Conservation (phyloP, 2,329 filamentous ascomycete genomes). For the Colletotrichum sp. region DNA sequence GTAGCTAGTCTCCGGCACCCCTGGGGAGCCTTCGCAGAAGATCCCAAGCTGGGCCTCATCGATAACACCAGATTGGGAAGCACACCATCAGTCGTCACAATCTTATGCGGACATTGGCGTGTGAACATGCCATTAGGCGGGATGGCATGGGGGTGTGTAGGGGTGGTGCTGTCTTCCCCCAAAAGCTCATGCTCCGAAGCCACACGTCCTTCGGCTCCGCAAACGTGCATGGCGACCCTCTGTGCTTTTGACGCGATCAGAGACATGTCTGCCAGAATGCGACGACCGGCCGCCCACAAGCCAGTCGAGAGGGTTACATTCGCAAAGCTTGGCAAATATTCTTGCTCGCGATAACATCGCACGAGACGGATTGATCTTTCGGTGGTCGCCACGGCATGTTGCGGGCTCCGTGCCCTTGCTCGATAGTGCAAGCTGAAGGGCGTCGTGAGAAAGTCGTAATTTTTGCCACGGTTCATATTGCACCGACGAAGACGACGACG, state of each 20-base stretch:
- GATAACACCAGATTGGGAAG: slow-evolving; percentile 3
- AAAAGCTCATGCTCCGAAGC: slow-evolving; percentile 17
- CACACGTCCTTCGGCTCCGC: slow-evolving; percentile 6
- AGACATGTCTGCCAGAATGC: not conserved
- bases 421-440: not conserved
- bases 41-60: not conserved
- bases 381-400: not conserved
- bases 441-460: not conserved
- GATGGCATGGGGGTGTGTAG: not conserved
- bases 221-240: not conserved
- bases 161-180: not conserved
- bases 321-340: slow-evolving; percentile 9
- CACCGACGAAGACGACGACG: not conserved
- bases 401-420: not conserved
- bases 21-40: not conserved
- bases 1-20: slow-evolving; percentile 11
- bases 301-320: not conserved
- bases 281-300: not conserved
- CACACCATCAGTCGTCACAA: slow-evolving; percentile 6
- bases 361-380: not conserved
- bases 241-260: not conserved
- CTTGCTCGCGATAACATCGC: not conserved
- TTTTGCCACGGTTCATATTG: not conserved
- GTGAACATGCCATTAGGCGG: not conserved
- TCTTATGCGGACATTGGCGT: slow-evolving; percentile 1